Base-by-base conservation (phyloP, 371 early-diverging fungal species). In the Mucor circinelloides region DNA sequence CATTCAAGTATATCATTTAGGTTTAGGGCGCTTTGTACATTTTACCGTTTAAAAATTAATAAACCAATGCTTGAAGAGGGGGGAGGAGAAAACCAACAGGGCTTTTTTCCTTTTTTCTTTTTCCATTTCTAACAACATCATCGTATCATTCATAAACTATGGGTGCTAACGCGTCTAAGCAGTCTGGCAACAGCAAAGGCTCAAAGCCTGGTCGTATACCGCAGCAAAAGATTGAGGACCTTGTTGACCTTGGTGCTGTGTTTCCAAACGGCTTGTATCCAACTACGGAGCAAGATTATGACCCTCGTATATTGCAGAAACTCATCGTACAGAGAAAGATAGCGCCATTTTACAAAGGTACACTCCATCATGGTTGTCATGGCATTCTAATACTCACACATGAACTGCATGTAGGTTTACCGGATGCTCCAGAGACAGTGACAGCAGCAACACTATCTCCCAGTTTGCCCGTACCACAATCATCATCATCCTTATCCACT, bases 281-380 rank as follows among this genome's bases (percentile, higher is more conserved):
- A 3, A 78, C 77, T 2, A 83, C 84, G 9, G 81, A 84, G 19
- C 91, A 89, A 73, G 95, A 97, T 72, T 97, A 87, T 69, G 94
- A 96, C 77, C 72, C 75, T 23, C 80, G 88, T 40, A 81, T 86
- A 27, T 89, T 96, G n/a, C 85, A 87, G 42, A 82, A 85, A n/a
- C 76, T 95, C 58, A 95, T 97, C 60, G 64, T 87, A 2, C 87
- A 86, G 6, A 85, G 95, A 19, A 87, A 86, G 60, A 73, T 97
- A 57, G 90, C 94, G 9, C 97, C 97, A 7, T 97, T 96, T 69
- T 97, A 97, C 75, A 87, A 87, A 72, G 97, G 97, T 64, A 79
- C 86, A 27, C 15, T 12, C 17, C 10, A 0, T 25, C 15, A 48
- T 6, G 10, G 31, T 12, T 55, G 10, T 8, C 28, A 38, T 60